phyloP scores from a whole-genome alignment of 2,329 filamentous ascomycete genomes.

The Colletotrichum sp. region DNA sequence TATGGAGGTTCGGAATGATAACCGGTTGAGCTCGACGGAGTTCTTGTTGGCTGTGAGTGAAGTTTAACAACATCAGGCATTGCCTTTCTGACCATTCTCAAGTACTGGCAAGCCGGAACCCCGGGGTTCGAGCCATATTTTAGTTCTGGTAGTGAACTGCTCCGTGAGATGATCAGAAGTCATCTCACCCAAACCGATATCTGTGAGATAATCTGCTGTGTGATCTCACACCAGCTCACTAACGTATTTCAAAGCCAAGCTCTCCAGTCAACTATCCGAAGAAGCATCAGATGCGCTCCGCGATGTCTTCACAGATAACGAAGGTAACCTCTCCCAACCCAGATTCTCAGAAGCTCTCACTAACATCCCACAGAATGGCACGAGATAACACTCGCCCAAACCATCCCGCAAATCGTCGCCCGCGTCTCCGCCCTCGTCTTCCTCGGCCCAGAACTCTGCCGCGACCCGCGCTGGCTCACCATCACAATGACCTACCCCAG shows the following conservation, averaged over 20 bases:
- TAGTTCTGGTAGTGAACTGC: constrained; percentile 2
- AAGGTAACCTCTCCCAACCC: not conserved
- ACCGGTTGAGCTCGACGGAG: not conserved
- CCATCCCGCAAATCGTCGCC: constrained; percentile 39
- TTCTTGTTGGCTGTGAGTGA: not conserved
- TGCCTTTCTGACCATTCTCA: not conserved
- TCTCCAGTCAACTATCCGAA: not conserved
- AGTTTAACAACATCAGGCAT: too few species aligned
- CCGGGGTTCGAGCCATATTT: constrained; percentile 1
- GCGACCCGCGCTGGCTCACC: constrained; percentile 51
- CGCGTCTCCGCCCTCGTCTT: constrained; percentile 56
- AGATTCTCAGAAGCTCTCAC: not conserved
- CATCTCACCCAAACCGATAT: constrained; percentile 1
- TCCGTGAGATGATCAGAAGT: constrained; percentile 1
- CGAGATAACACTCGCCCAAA: not conserved
- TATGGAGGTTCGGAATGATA: not conserved
- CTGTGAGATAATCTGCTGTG: not conserved
- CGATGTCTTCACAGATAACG: not conserved
- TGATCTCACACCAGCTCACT: not conserved
- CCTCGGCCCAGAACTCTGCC: constrained; percentile 48
- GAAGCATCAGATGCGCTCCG: not conserved
- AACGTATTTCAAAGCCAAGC: not conserved
- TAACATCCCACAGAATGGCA: constrained; percentile 24
- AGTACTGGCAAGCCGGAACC: constrained; percentile 10
- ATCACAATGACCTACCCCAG: constrained; percentile 47